Conservation (phyloP, 805 yeast genomes). For the Starmera quercuum region DNA sequence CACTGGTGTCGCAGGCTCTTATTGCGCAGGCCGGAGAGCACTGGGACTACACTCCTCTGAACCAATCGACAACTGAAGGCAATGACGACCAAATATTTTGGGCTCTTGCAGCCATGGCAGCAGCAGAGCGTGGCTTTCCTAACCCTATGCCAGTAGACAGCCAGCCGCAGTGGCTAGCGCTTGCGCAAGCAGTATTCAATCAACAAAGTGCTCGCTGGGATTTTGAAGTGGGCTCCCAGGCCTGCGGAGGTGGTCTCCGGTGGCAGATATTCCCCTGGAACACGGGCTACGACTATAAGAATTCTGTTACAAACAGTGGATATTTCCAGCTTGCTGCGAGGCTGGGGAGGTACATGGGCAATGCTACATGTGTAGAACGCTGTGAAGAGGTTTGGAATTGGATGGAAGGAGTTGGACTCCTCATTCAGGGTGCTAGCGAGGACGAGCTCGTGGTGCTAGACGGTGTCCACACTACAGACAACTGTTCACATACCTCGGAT, state of each 20-base stretch:
- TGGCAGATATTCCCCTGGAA: conserved; percentile 98
- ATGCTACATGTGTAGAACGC: conserved; percentile 67
- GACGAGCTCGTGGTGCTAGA: conserved; percentile 46
- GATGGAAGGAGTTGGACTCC: conserved; percentile 47
- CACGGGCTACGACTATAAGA: conserved; percentile 88
- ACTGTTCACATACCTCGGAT: conserved; percentile 53
- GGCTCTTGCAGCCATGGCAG: conserved; percentile 90
- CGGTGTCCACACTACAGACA: conserved; percentile 51
- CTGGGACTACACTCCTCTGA: conserved; percentile 76
- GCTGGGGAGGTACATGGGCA: conserved; percentile 74
- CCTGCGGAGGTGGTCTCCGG: conserved; percentile 84
- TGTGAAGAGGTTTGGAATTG: conserved; percentile 75
- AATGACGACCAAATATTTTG: conserved; percentile 97
- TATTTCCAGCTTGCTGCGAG: conserved; percentile 84
- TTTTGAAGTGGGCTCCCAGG: conserved; percentile 44
- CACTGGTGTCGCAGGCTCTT: conserved; percentile 52
- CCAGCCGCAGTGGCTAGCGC: conserved; percentile 68
- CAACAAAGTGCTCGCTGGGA: conserved; percentile 93
- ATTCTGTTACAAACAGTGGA: conserved; percentile 86
- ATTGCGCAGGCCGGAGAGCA: conserved; percentile 66
- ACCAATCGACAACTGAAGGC: conserved; percentile 90
- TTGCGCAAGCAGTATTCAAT: conserved; percentile 86
- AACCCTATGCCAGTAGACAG: conserved; percentile 55
- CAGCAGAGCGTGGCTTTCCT: conserved; percentile 82
- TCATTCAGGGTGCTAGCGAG: conserved; percentile 22